Percentiles rank a stretch among this genome's conserved stretches.
Evolutionary conservation across 208 protist genomes (phyloP).

Genomic region (Trypanosoma melophagium): DNA sequence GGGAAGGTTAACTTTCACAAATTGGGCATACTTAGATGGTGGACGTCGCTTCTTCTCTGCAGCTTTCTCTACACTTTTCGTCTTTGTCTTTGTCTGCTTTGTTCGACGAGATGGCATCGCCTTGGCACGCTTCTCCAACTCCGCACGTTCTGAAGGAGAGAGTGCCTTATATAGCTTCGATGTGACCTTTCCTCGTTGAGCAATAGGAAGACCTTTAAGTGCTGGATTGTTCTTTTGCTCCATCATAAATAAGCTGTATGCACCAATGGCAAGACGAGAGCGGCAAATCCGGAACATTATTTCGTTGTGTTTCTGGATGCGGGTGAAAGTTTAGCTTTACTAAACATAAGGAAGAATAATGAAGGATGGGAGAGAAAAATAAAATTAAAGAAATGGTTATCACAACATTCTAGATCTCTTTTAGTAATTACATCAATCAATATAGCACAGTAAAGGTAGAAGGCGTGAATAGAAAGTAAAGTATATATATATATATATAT

Average conservation of each 20-base stretch:
- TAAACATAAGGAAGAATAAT: too few species aligned
- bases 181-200: conserved; percentile 71
- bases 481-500: too few species aligned
- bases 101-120: conserved; percentile 32
- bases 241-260: conserved; percentile 83
- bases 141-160: conserved; percentile 45
- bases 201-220: conserved; percentile 65
- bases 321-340: too few species aligned
- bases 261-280: conserved; percentile 67
- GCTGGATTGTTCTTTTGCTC: conserved; percentile 86
- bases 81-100: conserved; percentile 29
- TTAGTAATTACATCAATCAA: too few species aligned
- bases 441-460: too few species aligned
- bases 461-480: too few species aligned
- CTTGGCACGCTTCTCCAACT: conserved; percentile 70
- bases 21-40: conserved; percentile 57
- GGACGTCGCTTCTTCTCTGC: conserved; percentile 21
- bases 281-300: conserved; percentile 67
- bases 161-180: conserved; percentile 81
- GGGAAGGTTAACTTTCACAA: conserved; percentile 80
- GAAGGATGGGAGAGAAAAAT: too few species aligned
- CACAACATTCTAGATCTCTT: too few species aligned
- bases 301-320: background rate
- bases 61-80: background rate
- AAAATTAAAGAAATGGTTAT: too few species aligned